Evolutionary conservation across 148 eudicot species (phyloP).

Genomic region (Gaultheria prostrata): DNA sequence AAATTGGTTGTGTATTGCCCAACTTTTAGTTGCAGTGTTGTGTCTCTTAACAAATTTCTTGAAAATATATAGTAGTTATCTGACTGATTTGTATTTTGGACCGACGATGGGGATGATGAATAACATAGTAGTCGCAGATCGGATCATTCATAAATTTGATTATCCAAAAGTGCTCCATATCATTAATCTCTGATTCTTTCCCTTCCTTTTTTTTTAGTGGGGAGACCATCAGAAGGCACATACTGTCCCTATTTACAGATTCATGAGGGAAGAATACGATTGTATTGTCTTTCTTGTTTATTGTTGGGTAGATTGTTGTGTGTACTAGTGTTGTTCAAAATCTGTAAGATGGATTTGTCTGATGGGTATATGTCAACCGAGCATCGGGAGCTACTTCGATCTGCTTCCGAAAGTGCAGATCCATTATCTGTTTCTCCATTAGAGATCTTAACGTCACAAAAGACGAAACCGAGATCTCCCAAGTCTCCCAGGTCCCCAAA

Average conservation of each 20-base stretch:
- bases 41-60: not conserved
- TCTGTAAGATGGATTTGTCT: conserved; percentile 7
- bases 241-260: not conserved
- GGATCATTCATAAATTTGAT: not conserved
- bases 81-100: not conserved
- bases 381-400: conserved; percentile 14
- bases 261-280: not conserved
- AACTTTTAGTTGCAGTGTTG: no score
- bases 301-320: not conserved
- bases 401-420: conserved; percentile 22
- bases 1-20: no score
- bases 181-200: not conserved
- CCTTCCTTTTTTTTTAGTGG: not conserved
- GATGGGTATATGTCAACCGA: conserved; percentile 20
- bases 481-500: conserved; percentile 15
- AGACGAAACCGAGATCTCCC: conserved; percentile 4
- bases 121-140: no score
- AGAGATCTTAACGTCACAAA: not conserved
- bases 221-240: not conserved
- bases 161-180: not conserved
- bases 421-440: conserved; percentile 14
- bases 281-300: not conserved
- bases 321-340: not conserved
- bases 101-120: not conserved
- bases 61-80: no score